A percentile compares a stretch with the other conserved stretches of the same genome.
Conservation (phyloP, 2,329 filamentous ascomycete genomes). For the Metarhizium guizhouense region DNA sequence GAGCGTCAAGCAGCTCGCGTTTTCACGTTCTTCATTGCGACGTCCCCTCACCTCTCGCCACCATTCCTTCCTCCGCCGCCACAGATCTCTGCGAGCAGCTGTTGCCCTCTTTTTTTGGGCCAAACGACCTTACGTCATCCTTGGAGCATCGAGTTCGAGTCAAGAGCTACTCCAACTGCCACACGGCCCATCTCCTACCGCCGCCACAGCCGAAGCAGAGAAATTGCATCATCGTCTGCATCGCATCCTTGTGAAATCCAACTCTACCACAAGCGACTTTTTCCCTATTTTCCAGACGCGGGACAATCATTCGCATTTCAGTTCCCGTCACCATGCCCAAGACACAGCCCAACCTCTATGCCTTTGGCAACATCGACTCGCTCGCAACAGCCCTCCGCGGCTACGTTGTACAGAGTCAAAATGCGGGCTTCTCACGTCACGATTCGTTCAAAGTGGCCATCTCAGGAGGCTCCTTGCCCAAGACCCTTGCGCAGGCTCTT, state of each 20-base stretch:
- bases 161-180: not conserved
- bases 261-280: not conserved
- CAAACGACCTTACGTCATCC: too few species aligned
- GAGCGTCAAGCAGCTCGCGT: not conserved
- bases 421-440: conserved; percentile 71
- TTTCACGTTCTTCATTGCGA: too few species aligned
- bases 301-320: not conserved
- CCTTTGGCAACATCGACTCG: conserved; percentile 60
- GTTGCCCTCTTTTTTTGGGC: not conserved
- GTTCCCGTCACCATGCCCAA: conserved; percentile 31
- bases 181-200: not conserved
- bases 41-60: not conserved
- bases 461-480: conserved; percentile 87
- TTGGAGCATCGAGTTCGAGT: not conserved
- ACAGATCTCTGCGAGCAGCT: not conserved
- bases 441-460: conserved; percentile 82
- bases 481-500: conserved; percentile 77
- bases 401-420: conserved; percentile 77
- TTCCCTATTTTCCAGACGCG: not conserved
- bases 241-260: not conserved
- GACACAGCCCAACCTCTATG: conserved; percentile 63
- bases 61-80: not conserved
- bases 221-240: not conserved
- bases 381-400: conserved; percentile 71
- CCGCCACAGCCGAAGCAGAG: not conserved